A percentile compares a stretch with the other conserved stretches of the same genome.
Conservation (phyloP, 805 yeast species). For the Candida silvatica region DNA sequence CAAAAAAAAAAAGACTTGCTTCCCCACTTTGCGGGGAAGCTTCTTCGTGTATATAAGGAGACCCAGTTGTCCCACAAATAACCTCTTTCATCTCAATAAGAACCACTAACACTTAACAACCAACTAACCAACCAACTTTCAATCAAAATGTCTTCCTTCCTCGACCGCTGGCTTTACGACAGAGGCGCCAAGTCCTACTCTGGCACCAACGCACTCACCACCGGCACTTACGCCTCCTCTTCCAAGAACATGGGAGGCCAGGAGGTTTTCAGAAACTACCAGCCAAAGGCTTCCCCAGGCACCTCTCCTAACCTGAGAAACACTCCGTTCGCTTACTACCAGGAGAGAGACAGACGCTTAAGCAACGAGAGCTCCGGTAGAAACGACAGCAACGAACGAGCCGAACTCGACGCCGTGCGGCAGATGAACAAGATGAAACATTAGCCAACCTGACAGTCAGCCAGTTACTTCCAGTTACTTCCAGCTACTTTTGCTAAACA, state of each 20-base stretch:
- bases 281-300: background rate
- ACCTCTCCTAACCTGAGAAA: constrained; percentile 23
- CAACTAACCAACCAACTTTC: no score
- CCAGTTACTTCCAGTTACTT: no score
- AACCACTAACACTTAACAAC: background rate
- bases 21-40: no score
- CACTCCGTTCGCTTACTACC: constrained; percentile 22
- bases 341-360: constrained; percentile 3
- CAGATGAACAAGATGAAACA: no score
- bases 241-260: constrained; percentile 5
- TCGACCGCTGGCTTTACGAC: constrained; percentile 27
- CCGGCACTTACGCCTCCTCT: constrained; percentile 18
- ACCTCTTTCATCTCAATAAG: no score
- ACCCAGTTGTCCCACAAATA: background rate
- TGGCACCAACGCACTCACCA: constrained; percentile 14
- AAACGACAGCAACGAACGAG: no score
- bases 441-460: no score
- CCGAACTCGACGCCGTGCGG: no score
- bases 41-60: background rate
- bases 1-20: no score
- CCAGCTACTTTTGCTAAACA: no score
- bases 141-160: constrained; percentile 21
- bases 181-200: constrained; percentile 10
- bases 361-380: no score
- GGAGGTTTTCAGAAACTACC: constrained; percentile 7